phyloP scores from a whole-genome alignment of 805 yeast genomes.

The Kodamaea kaohsiungensis region DNA sequence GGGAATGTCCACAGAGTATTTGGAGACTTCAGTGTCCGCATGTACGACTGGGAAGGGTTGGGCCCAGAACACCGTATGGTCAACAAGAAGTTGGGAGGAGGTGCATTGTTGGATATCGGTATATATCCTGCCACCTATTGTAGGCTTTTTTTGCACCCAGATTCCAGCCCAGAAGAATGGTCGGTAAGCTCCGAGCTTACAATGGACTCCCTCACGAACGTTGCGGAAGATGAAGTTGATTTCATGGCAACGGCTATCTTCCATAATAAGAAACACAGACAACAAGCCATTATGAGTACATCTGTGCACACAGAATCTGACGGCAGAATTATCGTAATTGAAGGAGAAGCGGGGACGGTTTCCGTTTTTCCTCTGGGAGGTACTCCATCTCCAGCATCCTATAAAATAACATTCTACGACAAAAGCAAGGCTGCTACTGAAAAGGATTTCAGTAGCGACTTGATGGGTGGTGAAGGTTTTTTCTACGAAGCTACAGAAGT shows the following conservation, averaged over 20 bases:
- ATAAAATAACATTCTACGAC: conserved; percentile 24
- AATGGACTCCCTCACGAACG: conserved; percentile 32
- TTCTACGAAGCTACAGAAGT: conserved; percentile 58
- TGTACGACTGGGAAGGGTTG: conserved; percentile 22
- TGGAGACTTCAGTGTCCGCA: conserved; percentile 44
- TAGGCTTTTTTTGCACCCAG: conserved; percentile 20
- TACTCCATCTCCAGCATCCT: conserved; percentile 16
- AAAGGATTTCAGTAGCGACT: conserved; percentile 21
- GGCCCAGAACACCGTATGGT: conserved; percentile 43
- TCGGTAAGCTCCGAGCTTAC: conserved; percentile 27
- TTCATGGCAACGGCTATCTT: conserved; percentile 38
- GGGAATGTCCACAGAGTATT: conserved; percentile 49
- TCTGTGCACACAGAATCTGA: conserved; percentile 12
- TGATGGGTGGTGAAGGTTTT: conserved; percentile 47
- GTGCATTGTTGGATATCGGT: conserved; percentile 58
- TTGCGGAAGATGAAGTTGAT: conserved; percentile 42
- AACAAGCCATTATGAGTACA: conserved; percentile 38
- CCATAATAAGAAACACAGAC: conserved; percentile 41
- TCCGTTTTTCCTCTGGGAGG: conserved; percentile 12
- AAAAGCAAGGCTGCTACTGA: conserved; percentile 7
- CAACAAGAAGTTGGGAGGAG: conserved; percentile 47
- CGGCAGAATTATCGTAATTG: conserved; percentile 10
- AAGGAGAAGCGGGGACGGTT: conserved; percentile 14
- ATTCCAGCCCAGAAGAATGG: conserved; percentile 13
- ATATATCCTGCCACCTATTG: conserved; percentile 50